These are phyloP conservation scores for Septoria petroselini DNA, from an alignment of 2,329 filamentous ascomycete species.

Conservation along the genomic window DNA sequence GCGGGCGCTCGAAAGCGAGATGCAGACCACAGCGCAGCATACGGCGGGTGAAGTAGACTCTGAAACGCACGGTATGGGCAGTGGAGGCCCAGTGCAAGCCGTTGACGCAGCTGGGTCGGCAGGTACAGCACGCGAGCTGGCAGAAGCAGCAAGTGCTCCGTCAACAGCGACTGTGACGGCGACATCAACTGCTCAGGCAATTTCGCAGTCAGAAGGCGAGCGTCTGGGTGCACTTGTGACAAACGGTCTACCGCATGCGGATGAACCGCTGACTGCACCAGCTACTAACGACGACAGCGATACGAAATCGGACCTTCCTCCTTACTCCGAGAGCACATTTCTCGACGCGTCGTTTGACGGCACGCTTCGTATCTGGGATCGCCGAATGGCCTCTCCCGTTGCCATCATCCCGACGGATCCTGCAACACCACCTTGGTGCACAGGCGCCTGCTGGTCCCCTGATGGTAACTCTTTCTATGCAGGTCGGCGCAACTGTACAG, in stretches of 20 bases:
- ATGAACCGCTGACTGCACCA: constrained; percentile 43
- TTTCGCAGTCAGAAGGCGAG: constrained; percentile 1
- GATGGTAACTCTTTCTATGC: constrained; percentile 95
- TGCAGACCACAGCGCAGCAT: constrained; percentile 39
- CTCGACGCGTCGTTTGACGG: constrained; percentile 86
- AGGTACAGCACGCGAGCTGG: background rate
- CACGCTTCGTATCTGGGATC: constrained; percentile 88
- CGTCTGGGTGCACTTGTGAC: constrained; percentile 12
- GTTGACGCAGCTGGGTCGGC: constrained; percentile 7
- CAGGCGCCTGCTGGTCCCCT: constrained; percentile 93
- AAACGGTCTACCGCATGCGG: constrained; percentile 54
- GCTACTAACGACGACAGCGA: constrained; percentile 36
- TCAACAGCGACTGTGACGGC: constrained; percentile 34
- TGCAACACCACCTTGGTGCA: constrained; percentile 90
- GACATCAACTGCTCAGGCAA: background rate
- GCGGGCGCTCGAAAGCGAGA: constrained; percentile 62
- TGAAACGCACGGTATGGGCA: constrained; percentile 46
- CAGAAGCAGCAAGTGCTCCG: constrained; percentile 1
- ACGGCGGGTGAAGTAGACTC: constrained; percentile 36
- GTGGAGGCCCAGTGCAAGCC: constrained; percentile 41
- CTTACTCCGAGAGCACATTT: constrained; percentile 72
- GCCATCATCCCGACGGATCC: constrained; percentile 72
- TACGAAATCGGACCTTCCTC: constrained; percentile 38
- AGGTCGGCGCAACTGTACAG: constrained; percentile 82
- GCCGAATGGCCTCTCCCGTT: constrained; percentile 69